These are phyloP conservation scores for Leucosporidium creatinivorum DNA, from an alignment of 768 basidiomycete species.

Conservation along the genomic window DNA sequence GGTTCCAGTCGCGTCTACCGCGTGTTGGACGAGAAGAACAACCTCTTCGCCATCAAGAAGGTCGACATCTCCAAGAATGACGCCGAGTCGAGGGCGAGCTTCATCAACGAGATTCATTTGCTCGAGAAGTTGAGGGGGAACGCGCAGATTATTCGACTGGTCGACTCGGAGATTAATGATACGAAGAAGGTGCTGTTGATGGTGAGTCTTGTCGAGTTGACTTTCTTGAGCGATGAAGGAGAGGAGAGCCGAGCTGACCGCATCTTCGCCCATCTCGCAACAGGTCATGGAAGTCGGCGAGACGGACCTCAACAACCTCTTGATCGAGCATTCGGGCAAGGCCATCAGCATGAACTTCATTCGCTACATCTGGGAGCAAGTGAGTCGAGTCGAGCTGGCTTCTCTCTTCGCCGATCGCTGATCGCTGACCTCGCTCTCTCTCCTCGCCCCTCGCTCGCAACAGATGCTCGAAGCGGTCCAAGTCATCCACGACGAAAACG, in stretches of 20 bases:
- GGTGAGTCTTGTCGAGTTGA: constrained; percentile 37
- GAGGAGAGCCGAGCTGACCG: too few relatives aligned
- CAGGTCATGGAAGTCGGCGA: constrained; percentile 94
- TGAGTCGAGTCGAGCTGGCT: constrained; percentile 43
- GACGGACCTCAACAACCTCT: constrained; percentile 73
- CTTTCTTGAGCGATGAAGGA: background rate
- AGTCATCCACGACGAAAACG: constrained; percentile 95
- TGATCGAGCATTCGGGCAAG: constrained; percentile 67
- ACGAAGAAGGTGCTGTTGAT: constrained; percentile 65
- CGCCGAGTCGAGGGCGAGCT: constrained; percentile 76
- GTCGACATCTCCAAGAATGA: constrained; percentile 80
- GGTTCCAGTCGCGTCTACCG: constrained; percentile 94
- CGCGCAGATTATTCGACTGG: constrained; percentile 77
- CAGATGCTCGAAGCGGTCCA: constrained; percentile 99
- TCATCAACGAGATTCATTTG: constrained; percentile 92
- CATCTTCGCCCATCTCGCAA: background rate
- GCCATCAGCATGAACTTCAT: constrained; percentile 88
- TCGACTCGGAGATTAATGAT: constrained; percentile 83
- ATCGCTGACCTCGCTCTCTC: background rate
- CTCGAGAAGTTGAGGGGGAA: constrained; percentile 92
- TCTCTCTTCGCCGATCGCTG: background rate
- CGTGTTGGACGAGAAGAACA: constrained; percentile 66
- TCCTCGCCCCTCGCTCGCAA: background rate
- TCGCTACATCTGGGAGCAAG: constrained; percentile 95
- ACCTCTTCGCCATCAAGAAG: constrained; percentile 84